phyloP scores from a whole-genome alignment of 2,329 filamentous ascomycete genomes.

The Colletotrichum sp. region DNA sequence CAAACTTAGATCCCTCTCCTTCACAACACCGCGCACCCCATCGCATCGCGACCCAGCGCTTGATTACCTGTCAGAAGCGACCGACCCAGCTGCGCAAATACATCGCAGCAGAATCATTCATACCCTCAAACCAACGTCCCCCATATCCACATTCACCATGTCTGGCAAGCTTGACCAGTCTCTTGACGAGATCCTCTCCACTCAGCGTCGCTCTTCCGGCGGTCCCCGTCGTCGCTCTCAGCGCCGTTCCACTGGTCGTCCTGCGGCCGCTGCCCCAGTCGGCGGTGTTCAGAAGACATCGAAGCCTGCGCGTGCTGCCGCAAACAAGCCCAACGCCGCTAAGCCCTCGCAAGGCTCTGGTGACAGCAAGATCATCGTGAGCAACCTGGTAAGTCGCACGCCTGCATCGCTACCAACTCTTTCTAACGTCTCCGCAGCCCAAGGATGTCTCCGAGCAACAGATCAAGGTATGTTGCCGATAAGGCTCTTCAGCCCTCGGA shows the following conservation, averaged over 20 bases:
- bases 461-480: conserved; percentile 99
- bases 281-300: conserved; percentile 86
- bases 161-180: conserved; percentile 95
- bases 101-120: not conserved
- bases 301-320: conserved; percentile 62
- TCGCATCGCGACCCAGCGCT: conserved; percentile 1
- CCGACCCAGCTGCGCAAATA: conserved; percentile 2
- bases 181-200: conserved; percentile 95
- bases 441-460: conserved; percentile 94
- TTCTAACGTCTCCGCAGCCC: conserved; percentile 69
- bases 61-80: not conserved
- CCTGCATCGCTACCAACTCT: not conserved
- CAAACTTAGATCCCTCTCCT: not conserved
- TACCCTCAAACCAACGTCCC: not conserved
- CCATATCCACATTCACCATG: conserved; percentile 60
- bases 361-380: conserved; percentile 97
- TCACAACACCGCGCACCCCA: not conserved
- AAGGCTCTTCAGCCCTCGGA: conserved; percentile 71
- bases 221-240: conserved; percentile 47
- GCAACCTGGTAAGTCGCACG: conserved; percentile 80
- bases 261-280: conserved; percentile 70
- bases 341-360: conserved; percentile 65
- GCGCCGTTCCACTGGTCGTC: conserved; percentile 56
- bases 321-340: conserved; percentile 66
- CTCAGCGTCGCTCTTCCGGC: conserved; percentile 64